Conservation (phyloP, 83 land plant species). For the Larix sibirica region DNA sequence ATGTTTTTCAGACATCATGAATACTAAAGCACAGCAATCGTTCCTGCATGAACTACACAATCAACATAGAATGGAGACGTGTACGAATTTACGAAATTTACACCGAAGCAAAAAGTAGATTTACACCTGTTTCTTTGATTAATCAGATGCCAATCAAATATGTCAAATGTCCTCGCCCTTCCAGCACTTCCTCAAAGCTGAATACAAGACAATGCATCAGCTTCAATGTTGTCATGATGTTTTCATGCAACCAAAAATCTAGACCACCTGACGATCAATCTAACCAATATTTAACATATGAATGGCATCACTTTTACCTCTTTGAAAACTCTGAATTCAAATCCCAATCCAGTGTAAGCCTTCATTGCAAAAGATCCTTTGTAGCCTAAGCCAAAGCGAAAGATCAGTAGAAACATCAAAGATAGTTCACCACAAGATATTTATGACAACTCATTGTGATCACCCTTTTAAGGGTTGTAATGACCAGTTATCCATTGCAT, state of each 20-base stretch:
- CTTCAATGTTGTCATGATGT: neutral
- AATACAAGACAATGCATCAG: neutral
- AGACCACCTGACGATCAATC: neutral
- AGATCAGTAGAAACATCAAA: neutral
- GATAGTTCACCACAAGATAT: neutral
- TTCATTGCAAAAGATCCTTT: slow-evolving; percentile 11
- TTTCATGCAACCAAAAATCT: neutral
- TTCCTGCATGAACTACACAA: no score
- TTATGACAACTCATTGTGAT: neutral
- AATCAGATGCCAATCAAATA: neutral
- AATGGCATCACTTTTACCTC: neutral
- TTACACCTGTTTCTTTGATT: no score
- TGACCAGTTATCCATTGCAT: neutral
- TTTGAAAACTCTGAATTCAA: neutral
- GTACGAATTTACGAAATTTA: no score
- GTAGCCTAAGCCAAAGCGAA: neutral
- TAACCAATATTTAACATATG: neutral
- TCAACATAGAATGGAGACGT: no score
- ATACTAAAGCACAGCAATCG: no score
- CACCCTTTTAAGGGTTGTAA: neutral
- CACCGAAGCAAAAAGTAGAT: no score
- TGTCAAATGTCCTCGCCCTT: neutral
- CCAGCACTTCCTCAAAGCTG: slow-evolving; percentile 1
- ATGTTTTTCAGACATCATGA: no score
- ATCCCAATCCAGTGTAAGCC: neutral